Evolutionary conservation across 768 basidiomycete species (phyloP), one percentile per base, ranked within the genome.

Genomic region (Candolleomyces aberdarensis): DNA sequence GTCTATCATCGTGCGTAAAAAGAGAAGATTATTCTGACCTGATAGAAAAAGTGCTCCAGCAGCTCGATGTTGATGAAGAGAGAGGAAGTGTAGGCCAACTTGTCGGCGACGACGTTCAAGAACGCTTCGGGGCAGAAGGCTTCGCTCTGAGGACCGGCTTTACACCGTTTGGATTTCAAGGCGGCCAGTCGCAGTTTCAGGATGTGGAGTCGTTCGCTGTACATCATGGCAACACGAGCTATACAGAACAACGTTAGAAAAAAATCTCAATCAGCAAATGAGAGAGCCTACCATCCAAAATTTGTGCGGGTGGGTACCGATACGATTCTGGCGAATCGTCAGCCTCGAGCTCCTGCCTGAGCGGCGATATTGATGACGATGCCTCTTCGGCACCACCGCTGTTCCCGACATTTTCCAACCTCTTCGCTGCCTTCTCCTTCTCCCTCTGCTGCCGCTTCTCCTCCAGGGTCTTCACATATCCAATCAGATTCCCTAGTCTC

Each of bases 11-110:
- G 26, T 26, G 26, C 26, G 26, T 26, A 26, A 26, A 26, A 26
- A 31, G 44, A 36, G 20, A 31, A 53, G n/a, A 13, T 48, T 19
- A 50, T 26, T 48, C 83, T 48, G 65, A 92, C 94, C 81, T 96
- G 94, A 69, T 98, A 97, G 80, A 98, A 98, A 82, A 98, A 99
- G 66, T 98, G 96, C 68, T 97, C 96, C 1, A 98, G 83, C 10
- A 99, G 80, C 72, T 99, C 97, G 61, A 99, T 97, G 76, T 95
- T 97, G 81, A 99, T 97, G 74, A 98, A 98, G 90, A 98, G 94
- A 2, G 96, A 87, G 3, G 94, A 93, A 0, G 96, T 98, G 70
- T 94, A 89, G 0, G 96, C 94, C 46, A 99, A 81, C 74, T 99
- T 98, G 72, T 98, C 93, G 3, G 97, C 94, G 20, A 99, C 95